phyloP scores from a whole-genome alignment of 1,284 basidiomycete genomes.

The Leucoagaricus sp. region DNA sequence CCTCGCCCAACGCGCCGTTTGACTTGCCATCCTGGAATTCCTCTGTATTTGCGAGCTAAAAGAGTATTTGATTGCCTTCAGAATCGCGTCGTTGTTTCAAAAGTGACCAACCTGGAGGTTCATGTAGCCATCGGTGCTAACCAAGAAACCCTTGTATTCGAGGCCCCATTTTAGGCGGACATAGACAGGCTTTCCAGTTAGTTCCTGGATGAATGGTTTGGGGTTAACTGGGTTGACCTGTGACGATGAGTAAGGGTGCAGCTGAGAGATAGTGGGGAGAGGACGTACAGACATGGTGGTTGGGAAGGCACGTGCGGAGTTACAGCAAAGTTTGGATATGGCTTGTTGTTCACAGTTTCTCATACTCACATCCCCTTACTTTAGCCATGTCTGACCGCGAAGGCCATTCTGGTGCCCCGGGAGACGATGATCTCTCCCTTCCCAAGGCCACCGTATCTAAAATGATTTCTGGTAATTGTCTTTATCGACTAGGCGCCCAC shows the following conservation, averaged over 20 bases:
- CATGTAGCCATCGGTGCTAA: conserved; percentile 99
- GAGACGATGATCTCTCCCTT: conserved; percentile 91
- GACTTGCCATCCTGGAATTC: conserved; percentile 97
- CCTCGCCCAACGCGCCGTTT: conserved; percentile 95
- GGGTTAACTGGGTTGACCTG: conserved; percentile 95
- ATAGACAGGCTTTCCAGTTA: conserved; percentile 95
- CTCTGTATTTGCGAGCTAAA: conserved; percentile 94
- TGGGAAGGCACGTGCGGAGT: conserved; percentile 56
- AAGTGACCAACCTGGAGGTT: conserved; percentile 82
- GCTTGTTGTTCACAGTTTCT: conserved; percentile 13
- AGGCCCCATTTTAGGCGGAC: conserved; percentile 99
- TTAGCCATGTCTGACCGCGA: conserved; percentile 83
- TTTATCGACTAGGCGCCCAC: background rate
- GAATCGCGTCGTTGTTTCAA: background rate
- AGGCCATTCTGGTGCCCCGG: conserved; percentile 61
- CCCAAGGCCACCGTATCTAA: conserved; percentile 98
- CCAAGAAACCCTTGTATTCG: conserved; percentile 98
- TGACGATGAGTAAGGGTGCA: conserved; percentile 17
- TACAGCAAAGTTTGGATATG: conserved; percentile 31
- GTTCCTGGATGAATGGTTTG: conserved; percentile 97
- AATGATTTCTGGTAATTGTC: conserved; percentile 83
- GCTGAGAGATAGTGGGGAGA: conserved; percentile 17
- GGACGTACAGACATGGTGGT: conserved; percentile 60
- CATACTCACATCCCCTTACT: conserved; percentile 4
- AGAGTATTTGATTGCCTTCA: background rate